Conservation (phyloP, 805 yeast genomes). For the Torulaspora franciscae region DNA sequence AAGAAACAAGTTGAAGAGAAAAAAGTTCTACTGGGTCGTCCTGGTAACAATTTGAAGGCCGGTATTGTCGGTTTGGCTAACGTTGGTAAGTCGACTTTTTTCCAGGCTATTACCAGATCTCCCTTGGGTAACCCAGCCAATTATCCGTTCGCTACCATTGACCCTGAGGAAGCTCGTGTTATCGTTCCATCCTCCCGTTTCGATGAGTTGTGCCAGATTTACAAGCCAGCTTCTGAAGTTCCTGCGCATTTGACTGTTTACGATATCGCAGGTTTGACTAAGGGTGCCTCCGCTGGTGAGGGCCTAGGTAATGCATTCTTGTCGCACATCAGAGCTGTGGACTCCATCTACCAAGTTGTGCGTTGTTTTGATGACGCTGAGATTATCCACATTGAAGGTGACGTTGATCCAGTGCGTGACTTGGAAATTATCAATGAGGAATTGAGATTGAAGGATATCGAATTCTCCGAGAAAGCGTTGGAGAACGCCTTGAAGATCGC, state of each 20-base stretch:
- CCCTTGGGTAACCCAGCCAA: conserved; percentile 95
- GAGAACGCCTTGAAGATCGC: conserved; percentile 75
- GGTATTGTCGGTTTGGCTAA: conserved; percentile 95
- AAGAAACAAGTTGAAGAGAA: conserved; percentile 46
- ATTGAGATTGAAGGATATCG: conserved; percentile 93
- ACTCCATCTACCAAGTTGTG: conserved; percentile 95
- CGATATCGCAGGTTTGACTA: conserved; percentile 97
- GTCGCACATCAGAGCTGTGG: conserved; percentile 94
- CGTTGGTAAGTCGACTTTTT: conserved; percentile 95
- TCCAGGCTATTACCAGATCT: conserved; percentile 92
- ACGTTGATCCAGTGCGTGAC: conserved; percentile 93
- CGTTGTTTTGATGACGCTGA: conserved; percentile 98
- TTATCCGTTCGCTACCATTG: conserved; percentile 93
- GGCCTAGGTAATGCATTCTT: conserved; percentile 97
- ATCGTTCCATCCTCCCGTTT: conserved; percentile 88
- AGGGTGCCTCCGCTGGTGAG: conserved; percentile 95
- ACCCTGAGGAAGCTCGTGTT: conserved; percentile 94
- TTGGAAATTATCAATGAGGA: conserved; percentile 87
- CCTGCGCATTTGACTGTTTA: conserved; percentile 91
- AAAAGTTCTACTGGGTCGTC: conserved; percentile 77
- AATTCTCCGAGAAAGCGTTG: conserved; percentile 79
- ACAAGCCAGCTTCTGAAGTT: conserved; percentile 77
- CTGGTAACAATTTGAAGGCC: conserved; percentile 66
- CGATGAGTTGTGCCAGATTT: conserved; percentile 66
- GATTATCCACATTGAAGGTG: conserved; percentile 94